Evolutionary conservation across 345 rosid genomes (phyloP), one percentile per base, ranked within the genome.

Genomic region (Lepidium aucheri): DNA sequence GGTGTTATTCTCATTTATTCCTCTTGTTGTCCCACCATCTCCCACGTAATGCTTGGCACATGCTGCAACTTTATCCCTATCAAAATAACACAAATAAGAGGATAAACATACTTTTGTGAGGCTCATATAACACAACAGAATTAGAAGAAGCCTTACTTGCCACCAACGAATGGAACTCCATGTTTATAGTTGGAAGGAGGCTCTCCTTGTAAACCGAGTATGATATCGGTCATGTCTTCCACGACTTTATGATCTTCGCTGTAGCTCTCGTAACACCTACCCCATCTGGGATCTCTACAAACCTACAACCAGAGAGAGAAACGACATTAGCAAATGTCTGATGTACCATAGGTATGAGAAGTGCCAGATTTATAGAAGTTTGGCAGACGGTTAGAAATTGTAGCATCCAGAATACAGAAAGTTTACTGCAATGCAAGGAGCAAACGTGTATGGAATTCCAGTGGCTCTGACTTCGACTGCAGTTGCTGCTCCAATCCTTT

Each of bases 241-340:
- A 94, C 99, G 42, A 90, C 69, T 66, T 83, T 82, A 51, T 82
- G 84, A 69, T 92, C 93, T 77, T 92, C 98, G 16, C 97, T 86
- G 69, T 86, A 92, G 83, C 98, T 94, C 73, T 94, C 99, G 28
- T 88, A 94, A 79, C 97, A 90, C 68, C 99, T 77, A 34, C 99
- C 97, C 97, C 97, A 94, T 72, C 97, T 84, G 5, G 97, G 99
- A 81, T 90, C 97, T 78, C 96, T 83, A 74, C 99, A 94, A 52
- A 94, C 99, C 99, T 94, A 80, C 55, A 53, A 28, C 72, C 39
- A 71, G 54, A 74, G 35, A 46, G 59, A 43, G 60, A n/a, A 44
- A 30, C 54, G 64, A 13, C 42, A 60, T 49, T 6, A 60, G 33
- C 38, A 63, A 41, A 54, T 10, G 43, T 11, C 42, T 9, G 49